Evolutionary conservation across 2,329 filamentous ascomycete species (phyloP), one percentile per base, ranked within the genome.

Genomic region (Pseudocercospora eumusae): DNA sequence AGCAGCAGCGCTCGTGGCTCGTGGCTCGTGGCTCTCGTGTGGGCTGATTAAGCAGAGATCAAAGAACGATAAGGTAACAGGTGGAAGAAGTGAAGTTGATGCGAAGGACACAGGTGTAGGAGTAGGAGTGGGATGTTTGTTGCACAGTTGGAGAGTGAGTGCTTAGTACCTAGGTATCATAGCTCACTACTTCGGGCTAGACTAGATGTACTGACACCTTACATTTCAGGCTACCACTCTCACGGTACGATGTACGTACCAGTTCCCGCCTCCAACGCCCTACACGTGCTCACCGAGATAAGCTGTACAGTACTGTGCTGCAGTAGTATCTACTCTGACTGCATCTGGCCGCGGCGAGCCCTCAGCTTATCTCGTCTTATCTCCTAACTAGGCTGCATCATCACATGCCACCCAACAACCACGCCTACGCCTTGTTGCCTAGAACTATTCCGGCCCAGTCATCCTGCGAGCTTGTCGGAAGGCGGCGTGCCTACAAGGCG

Each of bases 391-490:
- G n/a, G n/a, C 23, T 25, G 23, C 36, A 20, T 23, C 6, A 27
- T 54, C 28, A 54, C 52, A 54, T 54, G 52, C 52, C n/a, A 54
- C 28, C 27, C 9, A 54, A 40, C 28, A 52, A 49, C 45, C 45
- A 49, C 25, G 3, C 11, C 23, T 20, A 18, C 40, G 9, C n/a
- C 36, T 5, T 18, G 18, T 18, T 58, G 31, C 28, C 28, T 45
- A 21, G 33, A 31, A n/a, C 31, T 33, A 45, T 15, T 15, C 56
- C 56, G 49, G 27, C 31, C 23, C 18, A 47, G 56, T 28, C 40
- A 50, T 49, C 44, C 56, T 27, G 20, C 3, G 15, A 21, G 33
- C 42, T 45, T 45, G 42, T 8, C 9, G 56, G 44, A 50, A 58
- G n/a, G 23, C 20, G 42, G 31, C 44, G n/a, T 40, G 21, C 42